A percentile compares a stretch with the other conserved stretches of the same genome.
phyloP scores from a whole-genome alignment of 345 rosid genomes.

The Trapa bicornis region DNA sequence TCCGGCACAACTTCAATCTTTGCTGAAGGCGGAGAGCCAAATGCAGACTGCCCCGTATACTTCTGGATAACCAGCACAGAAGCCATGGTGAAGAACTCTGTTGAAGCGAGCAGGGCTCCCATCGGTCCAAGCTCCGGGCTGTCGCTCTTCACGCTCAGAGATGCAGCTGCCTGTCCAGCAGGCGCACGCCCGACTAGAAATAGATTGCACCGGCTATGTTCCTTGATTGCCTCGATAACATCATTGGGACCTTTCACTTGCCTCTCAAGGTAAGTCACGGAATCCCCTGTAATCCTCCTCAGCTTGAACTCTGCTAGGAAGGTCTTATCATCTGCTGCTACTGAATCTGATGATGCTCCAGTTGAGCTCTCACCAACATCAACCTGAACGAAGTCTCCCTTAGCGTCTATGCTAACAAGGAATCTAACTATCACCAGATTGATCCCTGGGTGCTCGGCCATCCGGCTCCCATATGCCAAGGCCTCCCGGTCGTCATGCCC shows the following conservation, averaged over 20 bases:
- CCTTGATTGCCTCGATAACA: slow-evolving; percentile 15
- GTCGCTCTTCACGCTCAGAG: slow-evolving; percentile 18
- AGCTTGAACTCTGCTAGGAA: slow-evolving; percentile 24
- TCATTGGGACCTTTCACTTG: slow-evolving; percentile 16
- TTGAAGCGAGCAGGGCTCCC: slow-evolving; percentile 29
- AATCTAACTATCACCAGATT: slow-evolving; percentile 37
- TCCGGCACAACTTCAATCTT: slow-evolving; percentile 13
- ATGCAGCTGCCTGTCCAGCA: slow-evolving; percentile 17
- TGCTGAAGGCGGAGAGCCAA: neutral
- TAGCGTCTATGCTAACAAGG: slow-evolving; percentile 17
- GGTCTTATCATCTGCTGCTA: slow-evolving; percentile 16
- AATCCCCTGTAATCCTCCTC: slow-evolving; percentile 8
- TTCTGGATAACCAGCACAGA: slow-evolving; percentile 45
- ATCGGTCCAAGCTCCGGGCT: slow-evolving; percentile 48
- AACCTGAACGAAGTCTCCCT: slow-evolving; percentile 19
- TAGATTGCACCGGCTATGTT: slow-evolving; percentile 22
- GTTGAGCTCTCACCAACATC: slow-evolving; percentile 17
- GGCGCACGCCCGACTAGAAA: slow-evolving; percentile 46
- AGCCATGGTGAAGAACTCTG: slow-evolving; percentile 29
- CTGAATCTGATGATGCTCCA: slow-evolving; percentile 4
- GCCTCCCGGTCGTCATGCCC: slow-evolving; percentile 82
- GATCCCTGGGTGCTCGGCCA: slow-evolving; percentile 83
- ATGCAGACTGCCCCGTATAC: slow-evolving; percentile 12
- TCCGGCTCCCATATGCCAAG: slow-evolving; percentile 57
- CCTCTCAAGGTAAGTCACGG: slow-evolving; percentile 33